Conservation (phyloP, 2,329 filamentous ascomycete genomes). For the Ilyonectria destructans region DNA sequence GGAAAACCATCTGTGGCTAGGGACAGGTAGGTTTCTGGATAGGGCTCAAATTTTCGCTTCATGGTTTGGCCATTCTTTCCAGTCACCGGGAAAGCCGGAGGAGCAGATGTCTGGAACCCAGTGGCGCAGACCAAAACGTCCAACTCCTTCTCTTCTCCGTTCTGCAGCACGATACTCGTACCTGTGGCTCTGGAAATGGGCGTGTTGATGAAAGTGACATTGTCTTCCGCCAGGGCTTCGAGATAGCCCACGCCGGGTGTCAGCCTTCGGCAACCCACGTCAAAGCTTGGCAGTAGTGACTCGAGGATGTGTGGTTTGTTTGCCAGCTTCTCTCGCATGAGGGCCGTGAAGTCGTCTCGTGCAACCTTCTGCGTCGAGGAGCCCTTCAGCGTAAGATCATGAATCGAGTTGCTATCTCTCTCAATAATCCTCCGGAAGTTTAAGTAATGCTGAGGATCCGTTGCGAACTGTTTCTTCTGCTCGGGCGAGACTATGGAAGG, state of each 20-base stretch:
- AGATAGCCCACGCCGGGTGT: conserved; percentile 23
- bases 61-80: conserved; percentile 8
- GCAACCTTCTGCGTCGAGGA: neutral
- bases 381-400: neutral
- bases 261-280: conserved; percentile 14
- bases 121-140: conserved; percentile 20
- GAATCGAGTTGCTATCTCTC: conserved; percentile 1
- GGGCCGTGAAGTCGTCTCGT: neutral
- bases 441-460: conserved; percentile 1
- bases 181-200: conserved; percentile 4
- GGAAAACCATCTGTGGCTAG: conserved; percentile 7
- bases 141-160: neutral
- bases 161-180: neutral
- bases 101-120: conserved; percentile 1
- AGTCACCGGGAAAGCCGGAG: conserved; percentile 1
- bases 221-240: conserved; percentile 26
- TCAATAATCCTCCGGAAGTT: neutral
- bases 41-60: neutral
- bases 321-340: conserved; percentile 11
- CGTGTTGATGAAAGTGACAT: conserved; percentile 17
- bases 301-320: conserved; percentile 4
- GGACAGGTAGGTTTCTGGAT: conserved; percentile 3
- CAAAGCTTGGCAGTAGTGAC: conserved; percentile 15
- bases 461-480: neutral
- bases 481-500: neutral